Evolutionary conservation across 306 rosid species (phyloP).

Genomic region (Fragaria ananassa): DNA sequence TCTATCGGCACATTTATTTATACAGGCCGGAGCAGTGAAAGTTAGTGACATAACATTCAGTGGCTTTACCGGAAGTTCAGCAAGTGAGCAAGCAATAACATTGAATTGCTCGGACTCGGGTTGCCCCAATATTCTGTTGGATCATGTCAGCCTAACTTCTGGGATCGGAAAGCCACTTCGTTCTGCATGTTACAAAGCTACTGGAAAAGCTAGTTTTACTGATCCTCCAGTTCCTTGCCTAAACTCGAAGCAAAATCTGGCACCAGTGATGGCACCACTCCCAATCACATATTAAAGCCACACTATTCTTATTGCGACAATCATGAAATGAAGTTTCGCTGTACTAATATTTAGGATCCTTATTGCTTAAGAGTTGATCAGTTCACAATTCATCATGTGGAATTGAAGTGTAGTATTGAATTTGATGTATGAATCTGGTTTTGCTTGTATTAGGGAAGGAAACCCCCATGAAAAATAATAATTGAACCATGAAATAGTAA

Average conservation of each 20-base stretch:
- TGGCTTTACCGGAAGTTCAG: slow-evolving; percentile 4
- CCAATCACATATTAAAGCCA: not conserved
- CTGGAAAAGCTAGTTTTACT: not conserved
- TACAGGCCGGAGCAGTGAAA: not conserved
- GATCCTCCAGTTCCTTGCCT: not conserved
- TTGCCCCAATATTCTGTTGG: not conserved
- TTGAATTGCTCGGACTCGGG: slow-evolving; percentile 1
- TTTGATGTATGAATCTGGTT: no score
- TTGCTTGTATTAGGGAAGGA: no score
- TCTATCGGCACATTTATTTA: no score
- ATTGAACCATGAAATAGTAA: no score
- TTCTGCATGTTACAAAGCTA: not conserved
- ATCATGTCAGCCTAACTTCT: not conserved
- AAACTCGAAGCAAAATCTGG: no score
- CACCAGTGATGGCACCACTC: not conserved
- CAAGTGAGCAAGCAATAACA: slow-evolving; percentile 9
- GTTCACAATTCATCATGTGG: no score
- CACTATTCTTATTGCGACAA: not conserved
- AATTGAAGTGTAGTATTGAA: no score
- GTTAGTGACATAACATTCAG: slow-evolving; percentile 11
- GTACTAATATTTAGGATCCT: no score
- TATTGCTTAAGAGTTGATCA: no score
- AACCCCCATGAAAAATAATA: no score
- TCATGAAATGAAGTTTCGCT: not conserved
- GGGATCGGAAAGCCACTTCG: not conserved